phyloP scores from a whole-genome alignment of 108 stramenopile species.

The Pseudonitzschia multiseries region DNA sequence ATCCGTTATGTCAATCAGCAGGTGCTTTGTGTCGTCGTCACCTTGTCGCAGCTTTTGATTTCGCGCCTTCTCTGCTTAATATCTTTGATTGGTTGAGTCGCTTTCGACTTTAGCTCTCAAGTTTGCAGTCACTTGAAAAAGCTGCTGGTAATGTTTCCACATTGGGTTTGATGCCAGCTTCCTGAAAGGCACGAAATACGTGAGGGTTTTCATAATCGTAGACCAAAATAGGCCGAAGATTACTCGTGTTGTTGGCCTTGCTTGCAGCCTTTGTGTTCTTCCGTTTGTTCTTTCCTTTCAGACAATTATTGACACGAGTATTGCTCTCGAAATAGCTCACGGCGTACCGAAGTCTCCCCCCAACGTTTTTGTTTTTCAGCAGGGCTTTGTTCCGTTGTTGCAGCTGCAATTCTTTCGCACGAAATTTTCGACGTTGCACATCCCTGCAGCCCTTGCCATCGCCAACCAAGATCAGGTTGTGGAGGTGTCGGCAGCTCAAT shows the following conservation, averaged over 20 bases:
- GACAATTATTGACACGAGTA: neutral
- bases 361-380: neutral
- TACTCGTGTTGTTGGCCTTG: neutral
- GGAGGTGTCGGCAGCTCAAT: neutral
- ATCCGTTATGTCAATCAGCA: too few species aligned
- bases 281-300: neutral
- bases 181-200: neutral
- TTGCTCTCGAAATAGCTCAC: neutral
- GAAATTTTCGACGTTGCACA: constrained; percentile 1
- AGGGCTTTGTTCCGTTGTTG: neutral
- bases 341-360: neutral
- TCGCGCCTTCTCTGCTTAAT: too few species aligned
- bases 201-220: neutral
- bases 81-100: too few species aligned
- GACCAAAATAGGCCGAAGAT: neutral
- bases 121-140: neutral
- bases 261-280: neutral
- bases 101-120: neutral
- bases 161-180: neutral
- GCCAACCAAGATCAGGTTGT: neutral
- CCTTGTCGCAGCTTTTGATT: too few species aligned
- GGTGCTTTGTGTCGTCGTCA: too few species aligned
- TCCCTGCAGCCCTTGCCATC: neutral
- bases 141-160: too few species aligned
- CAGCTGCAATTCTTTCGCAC: neutral